Evolutionary conservation across 2,329 filamentous ascomycete species (phyloP), one percentile per base, ranked within the genome.

Genomic region (Tolypocladium sp.): DNA sequence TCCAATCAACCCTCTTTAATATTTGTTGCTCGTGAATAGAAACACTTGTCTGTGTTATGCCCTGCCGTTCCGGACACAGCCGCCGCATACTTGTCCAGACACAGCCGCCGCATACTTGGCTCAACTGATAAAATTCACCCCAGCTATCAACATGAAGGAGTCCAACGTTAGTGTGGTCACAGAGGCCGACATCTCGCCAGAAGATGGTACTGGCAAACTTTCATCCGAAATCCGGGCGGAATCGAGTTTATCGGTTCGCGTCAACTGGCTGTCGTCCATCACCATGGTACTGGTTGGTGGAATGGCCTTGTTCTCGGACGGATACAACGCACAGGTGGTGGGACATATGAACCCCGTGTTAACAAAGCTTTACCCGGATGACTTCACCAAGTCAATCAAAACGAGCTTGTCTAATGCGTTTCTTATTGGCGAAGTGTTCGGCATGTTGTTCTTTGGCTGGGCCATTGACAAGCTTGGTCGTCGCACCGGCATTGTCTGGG

Each of bases 391-490:
- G 1, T 57, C 60, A 1, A 68, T 76, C 52, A 76, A 72, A 62
- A 75, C 74, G 0, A 69, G 70, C 51, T 67, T 76, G 8, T 76
- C 72, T 15, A 76, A 75, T 58, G 68, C 74, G 3, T 67, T 76
- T 6, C 65, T 77, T 0, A 69, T 77, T 22, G 75, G 76, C 30
- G 73, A 75, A 49, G 71, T 78, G 2, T 70, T 77, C 55, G 75
- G 76, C 37, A 73, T 75, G 67, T 59, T 77, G 2, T 65, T 71
- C 25, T 70, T 76, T 22, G 75, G 74, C 6, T 64, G 78, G 49
- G 75, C 72, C 33, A 77, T 76, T 60, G 78, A 80, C 65, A 74
- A 73, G 41, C 66, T 79, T 10, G 77, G 78, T 10, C 74, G 77
- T 5, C 77, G 77, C 55, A 70, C 69, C 15, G 78, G 76, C 30